Percentiles rank a stretch among this genome's conserved stretches.
phyloP scores from a whole-genome alignment of 2,329 filamentous ascomycete genomes.

The Cordyceps cateniannulata region DNA sequence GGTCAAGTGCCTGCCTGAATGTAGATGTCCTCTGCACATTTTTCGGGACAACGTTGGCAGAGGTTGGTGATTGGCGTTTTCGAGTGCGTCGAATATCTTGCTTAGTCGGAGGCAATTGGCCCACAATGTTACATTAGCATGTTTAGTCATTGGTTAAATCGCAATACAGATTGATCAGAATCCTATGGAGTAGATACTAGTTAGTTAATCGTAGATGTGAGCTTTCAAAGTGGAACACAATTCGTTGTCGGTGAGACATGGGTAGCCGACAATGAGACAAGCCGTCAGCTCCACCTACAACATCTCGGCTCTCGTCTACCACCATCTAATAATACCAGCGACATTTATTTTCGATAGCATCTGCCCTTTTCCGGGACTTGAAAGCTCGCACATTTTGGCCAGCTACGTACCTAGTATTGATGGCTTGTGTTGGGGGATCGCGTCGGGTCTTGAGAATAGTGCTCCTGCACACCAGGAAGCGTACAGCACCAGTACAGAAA shows the following conservation, averaged over 20 bases:
- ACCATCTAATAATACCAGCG: too few species aligned
- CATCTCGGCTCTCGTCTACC: too few species aligned
- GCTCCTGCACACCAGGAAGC: too few species aligned
- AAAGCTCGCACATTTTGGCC: too few species aligned
- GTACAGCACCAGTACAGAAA: too few species aligned
- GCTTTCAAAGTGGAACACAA: background rate
- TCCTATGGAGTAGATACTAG: background rate
- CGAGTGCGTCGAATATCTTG: conserved; percentile 2
- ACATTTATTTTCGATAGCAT: too few species aligned
- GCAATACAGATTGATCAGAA: background rate
- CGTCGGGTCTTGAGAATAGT: too few species aligned
- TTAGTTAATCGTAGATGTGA: background rate
- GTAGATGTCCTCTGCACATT: background rate
- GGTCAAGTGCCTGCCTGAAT: background rate
- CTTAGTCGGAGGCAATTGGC: conserved; percentile 1
- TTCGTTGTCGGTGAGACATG: background rate
- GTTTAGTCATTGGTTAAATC: conserved; percentile 1
- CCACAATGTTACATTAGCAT: conserved; percentile 11
- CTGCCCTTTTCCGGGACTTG: too few species aligned
- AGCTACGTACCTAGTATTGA: too few species aligned
- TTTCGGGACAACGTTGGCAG: background rate
- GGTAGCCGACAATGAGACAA: too few species aligned
- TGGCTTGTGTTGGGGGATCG: too few species aligned
- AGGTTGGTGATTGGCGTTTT: conserved; percentile 2
- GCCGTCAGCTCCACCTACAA: too few species aligned